Base-by-base conservation (phyloP, 495 filamentous ascomycete species). In the Parathielavia hyrcaniae region DNA sequence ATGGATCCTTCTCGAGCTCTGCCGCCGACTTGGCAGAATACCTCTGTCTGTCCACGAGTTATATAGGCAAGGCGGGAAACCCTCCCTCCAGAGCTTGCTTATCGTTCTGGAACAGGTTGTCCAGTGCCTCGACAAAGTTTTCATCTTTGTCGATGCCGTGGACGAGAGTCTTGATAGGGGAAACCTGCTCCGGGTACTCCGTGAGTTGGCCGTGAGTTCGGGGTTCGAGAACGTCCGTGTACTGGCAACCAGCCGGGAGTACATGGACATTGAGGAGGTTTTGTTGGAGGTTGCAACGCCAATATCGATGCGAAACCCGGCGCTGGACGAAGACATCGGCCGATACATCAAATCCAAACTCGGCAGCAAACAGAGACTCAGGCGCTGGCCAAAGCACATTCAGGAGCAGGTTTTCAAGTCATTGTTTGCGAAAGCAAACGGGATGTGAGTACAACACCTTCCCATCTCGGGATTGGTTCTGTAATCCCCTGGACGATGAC, bases 241-340 rank as follows among this genome's bases (percentile, higher is more conserved):
- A 4, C 46, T 78, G 13, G 70, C 65, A 35, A 76, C 75, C 4
- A 79, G 77, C 53, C 68, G 77, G 12, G 64, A 72, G 22, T 74
- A 80, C 34, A 36, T 49, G 12, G 77, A 78, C 49, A 78, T 79
- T 20, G 63, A 65, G 47, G 41, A 53, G 1, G 17, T 16, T 13
- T 45, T 69, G 54, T 59, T 47, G 13, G 50, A 20, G 4, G 54
- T 62, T 23, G 60, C 60, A 14, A 40, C 36, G 1, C 34, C 53
- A 5, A 40, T 65, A 9, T 62, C 56, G 4, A 65, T 65, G 63
- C 17, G 5, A 7, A 65, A 62, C 38, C 6, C 13, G 2, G 26
- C 57, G 0, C 6, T 65, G 0, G 40, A 46, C 12, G 38, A 53
- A 19, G 63, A 60, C 32, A 60, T 65, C 16, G 26, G 8, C 1